phyloP scores from a whole-genome alignment of 129 eudicot species.

The Helianthus annuus region HanXRQr2.0-SUNRISE NC_035448.2:198254421-198254920 shows the following conservation, averaged over 20 bases:
- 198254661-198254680: not conserved
- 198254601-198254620: not conserved
- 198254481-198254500: not conserved
- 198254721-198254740: slow-evolving; percentile 79
- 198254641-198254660: not conserved
- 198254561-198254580: not conserved
- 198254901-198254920: slow-evolving; percentile 79
- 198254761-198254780: no score
- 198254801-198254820: slow-evolving; percentile 36
- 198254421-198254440: no score
- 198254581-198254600: not conserved
- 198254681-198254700: slow-evolving; percentile 36
- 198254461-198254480: no score
- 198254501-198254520: not conserved
- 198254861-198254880: slow-evolving; percentile 69
- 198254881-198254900: slow-evolving; percentile 59
- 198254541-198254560: no score
- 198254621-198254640: not conserved
- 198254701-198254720: slow-evolving; percentile 76
- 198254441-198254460: no score
- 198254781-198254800: slow-evolving; percentile 52
- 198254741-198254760: slow-evolving; percentile 72
- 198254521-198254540: not conserved
- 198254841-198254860: slow-evolving; percentile 65
- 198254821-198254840: slow-evolving; percentile 47